Evolutionary conservation across 495 filamentous ascomycete species (phyloP), one percentile per base, ranked within the genome.

Genomic region (Trichocladium uniseriatum): DNA sequence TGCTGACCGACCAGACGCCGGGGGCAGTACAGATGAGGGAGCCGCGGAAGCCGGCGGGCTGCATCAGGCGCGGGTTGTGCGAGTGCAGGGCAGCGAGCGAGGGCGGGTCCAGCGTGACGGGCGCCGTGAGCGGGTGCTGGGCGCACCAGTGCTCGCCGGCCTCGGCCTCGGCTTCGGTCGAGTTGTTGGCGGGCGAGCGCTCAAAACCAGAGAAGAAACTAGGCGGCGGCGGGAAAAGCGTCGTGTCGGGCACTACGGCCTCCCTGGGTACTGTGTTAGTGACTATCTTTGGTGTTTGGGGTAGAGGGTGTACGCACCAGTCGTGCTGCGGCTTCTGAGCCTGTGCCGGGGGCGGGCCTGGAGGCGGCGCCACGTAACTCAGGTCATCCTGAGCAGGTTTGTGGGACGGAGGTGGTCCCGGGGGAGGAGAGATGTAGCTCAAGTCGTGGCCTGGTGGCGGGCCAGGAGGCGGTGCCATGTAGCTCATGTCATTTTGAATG

Each of bases 151-250:
- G 63, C 60, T 85, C 79, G 38, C 84, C 91, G 6, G 79, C 78
- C 18, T 87, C 76, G 54, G 84, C 83, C 51, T 89, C 81, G 27
- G 70, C 69, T 29, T 67, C 68, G 13, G 79, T 79, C 5, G 90
- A 84, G 69, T 95, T 95, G 52, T 81, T 83, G 1, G 83, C 76
- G 4, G 78, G 78, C 15, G 86, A 91, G 35, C 54, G 61, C 38
- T 83, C 77, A 57, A 82, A 79, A 32, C 80, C 78, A 31, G 59
- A 54, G 64, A 75, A 75, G 51, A 89, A 67, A 38, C 74, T 68
- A 2, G 91, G 89, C 0, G 91, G 88, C 2, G 91, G 91, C 0
- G 89, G 89, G 42, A 95, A 82, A 31, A 81, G 74, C 1, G 87
- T 69, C 21, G 78, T 92, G 63, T 95, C 89, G 3, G 86, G 86